Evolutionary conservation across 495 filamentous ascomycete species (phyloP).

Genomic region (Hypoxylon trugodes): DNA sequence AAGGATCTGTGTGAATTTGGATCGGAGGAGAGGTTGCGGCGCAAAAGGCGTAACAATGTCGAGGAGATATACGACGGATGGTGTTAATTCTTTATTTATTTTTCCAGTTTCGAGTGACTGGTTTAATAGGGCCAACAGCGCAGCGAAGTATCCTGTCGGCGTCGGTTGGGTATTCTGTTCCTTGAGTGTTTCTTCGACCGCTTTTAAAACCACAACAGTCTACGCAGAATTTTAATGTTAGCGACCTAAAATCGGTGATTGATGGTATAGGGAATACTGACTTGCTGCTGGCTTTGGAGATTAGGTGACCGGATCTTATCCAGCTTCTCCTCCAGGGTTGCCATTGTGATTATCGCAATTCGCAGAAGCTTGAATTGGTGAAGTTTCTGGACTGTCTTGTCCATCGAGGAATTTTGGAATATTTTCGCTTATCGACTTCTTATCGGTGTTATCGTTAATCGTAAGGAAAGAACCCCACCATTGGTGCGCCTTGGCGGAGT

Average conservation of each 20-base stretch:
- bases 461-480: slow-evolving; percentile 35
- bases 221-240: slow-evolving; percentile 47
- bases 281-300: slow-evolving; percentile 93
- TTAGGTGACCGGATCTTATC: slow-evolving; percentile 96
- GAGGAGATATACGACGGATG: slow-evolving; percentile 93
- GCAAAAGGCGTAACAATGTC: slow-evolving; percentile 85
- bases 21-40: slow-evolving; percentile 83
- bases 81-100: slow-evolving; percentile 83
- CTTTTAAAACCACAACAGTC: slow-evolving; percentile 87
- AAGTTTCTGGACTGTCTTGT: slow-evolving; percentile 3
- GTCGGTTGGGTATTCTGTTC: slow-evolving; percentile 83
- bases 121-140: slow-evolving; percentile 86
- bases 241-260: not conserved
- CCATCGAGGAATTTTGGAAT: slow-evolving; percentile 39
- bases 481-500: slow-evolving; percentile 6
- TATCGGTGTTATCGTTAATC: slow-evolving; percentile 43
- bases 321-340: slow-evolving; percentile 88
- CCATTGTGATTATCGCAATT: slow-evolving; percentile 59
- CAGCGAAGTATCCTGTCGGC: slow-evolving; percentile 93
- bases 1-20: slow-evolving; percentile 94
- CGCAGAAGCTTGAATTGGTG: slow-evolving; percentile 25
- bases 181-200: slow-evolving; percentile 89
- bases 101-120: slow-evolving; percentile 72
- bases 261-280: slow-evolving; percentile 49
- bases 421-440: slow-evolving; percentile 41